Evolutionary conservation across 2,329 filamentous ascomycete species (phyloP).

Genomic region (Cladosporium oxysporum): DNA sequence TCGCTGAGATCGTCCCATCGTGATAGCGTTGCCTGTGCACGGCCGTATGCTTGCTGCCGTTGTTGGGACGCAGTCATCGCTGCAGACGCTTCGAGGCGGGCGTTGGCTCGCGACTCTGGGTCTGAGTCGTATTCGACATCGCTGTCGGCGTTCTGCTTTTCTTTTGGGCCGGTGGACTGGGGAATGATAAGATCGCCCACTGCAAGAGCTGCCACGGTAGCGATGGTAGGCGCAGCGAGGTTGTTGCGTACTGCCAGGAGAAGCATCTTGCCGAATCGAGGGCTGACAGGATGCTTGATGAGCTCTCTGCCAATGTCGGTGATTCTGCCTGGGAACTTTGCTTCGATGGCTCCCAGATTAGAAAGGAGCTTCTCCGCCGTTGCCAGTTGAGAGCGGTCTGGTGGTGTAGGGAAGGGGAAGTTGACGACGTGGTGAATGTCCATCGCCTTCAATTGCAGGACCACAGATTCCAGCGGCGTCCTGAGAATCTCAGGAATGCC

Average conservation of each 20-base stretch:
- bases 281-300: slow-evolving; percentile 85
- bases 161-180: slow-evolving; percentile 46
- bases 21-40: slow-evolving; percentile 76
- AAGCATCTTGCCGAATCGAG: slow-evolving; percentile 89
- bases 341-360: slow-evolving; percentile 78
- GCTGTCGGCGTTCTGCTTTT: slow-evolving; percentile 58
- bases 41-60: slow-evolving; percentile 65
- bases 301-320: slow-evolving; percentile 79
- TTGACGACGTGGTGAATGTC: slow-evolving; percentile 85
- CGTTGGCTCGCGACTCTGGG: slow-evolving; percentile 12
- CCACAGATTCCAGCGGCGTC: slow-evolving; percentile 86
- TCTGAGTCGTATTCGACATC: slow-evolving; percentile 15
- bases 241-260: slow-evolving; percentile 80
- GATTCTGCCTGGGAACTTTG: slow-evolving; percentile 63
- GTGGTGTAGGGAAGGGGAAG: slow-evolving; percentile 94
- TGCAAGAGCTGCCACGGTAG: slow-evolving; percentile 83
- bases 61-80: slow-evolving; percentile 61
- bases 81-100: slow-evolving; percentile 9
- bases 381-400: slow-evolving; percentile 71
- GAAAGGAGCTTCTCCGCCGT: slow-evolving; percentile 84
- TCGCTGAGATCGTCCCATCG: slow-evolving; percentile 81
- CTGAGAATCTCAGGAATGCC: slow-evolving; percentile 84
- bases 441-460: slow-evolving; percentile 94
- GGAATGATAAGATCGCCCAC: slow-evolving; percentile 85
- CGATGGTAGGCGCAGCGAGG: slow-evolving; percentile 82